Conservation (phyloP, 805 yeast genomes). For the Barnettozyma sucrosica region DNA sequence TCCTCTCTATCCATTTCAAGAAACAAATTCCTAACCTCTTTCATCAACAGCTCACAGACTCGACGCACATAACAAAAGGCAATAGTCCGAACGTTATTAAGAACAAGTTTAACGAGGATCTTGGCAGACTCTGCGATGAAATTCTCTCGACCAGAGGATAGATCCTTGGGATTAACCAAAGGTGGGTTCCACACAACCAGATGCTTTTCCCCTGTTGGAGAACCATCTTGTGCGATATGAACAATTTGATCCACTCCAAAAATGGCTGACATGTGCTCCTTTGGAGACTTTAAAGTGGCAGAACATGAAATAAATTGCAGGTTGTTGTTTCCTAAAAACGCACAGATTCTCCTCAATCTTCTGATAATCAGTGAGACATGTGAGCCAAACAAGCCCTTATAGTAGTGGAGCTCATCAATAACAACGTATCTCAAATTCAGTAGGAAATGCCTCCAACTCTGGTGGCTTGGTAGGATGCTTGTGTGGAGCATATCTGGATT, state of each 20-base stretch:
- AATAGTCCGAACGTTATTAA: constrained; percentile 67
- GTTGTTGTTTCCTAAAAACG: constrained; percentile 43
- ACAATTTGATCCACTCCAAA: constrained; percentile 61
- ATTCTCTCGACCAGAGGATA: constrained; percentile 55
- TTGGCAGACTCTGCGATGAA: constrained; percentile 74
- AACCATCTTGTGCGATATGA: constrained; percentile 75
- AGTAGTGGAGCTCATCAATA: constrained; percentile 81
- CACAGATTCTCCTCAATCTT: constrained; percentile 63
- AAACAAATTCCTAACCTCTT: constrained; percentile 61
- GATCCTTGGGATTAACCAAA: constrained; percentile 50
- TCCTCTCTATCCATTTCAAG: constrained; percentile 39
- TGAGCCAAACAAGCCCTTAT: constrained; percentile 87
- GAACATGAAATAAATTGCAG: constrained; percentile 83
- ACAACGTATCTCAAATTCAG: constrained; percentile 63
- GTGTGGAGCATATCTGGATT: constrained; percentile 94
- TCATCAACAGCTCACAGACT: constrained; percentile 83
- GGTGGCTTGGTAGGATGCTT: constrained; percentile 73
- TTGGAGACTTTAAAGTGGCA: constrained; percentile 81
- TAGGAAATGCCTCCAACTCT: constrained; percentile 67
- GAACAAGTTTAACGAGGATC: constrained; percentile 58
- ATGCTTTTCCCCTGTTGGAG: constrained; percentile 76
- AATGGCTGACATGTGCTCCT: constrained; percentile 60
- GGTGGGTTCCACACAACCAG: constrained; percentile 86
- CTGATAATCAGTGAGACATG: constrained; percentile 85
- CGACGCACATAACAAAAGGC: constrained; percentile 85